Base-by-base conservation (phyloP, 2,329 filamentous ascomycete genomes). In the Canariomyces notabilis region DNA sequence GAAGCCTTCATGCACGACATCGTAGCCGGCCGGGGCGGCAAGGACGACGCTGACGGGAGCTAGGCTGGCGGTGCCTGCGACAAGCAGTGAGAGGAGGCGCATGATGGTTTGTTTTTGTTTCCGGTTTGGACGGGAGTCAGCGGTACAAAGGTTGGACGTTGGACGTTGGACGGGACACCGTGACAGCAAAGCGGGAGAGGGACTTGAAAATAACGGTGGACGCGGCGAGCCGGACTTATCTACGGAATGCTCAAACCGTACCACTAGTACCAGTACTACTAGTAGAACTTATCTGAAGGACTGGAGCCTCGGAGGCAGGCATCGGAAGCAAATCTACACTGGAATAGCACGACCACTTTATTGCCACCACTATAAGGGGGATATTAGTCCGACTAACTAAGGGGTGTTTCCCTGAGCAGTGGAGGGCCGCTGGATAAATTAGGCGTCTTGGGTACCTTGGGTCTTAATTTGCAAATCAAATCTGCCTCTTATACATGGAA, bases 1-100 rank as follows among this genome's bases (percentile, higher is more conserved):
- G n/a, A n/a, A n/a, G n/a, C n/a, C n/a, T n/a, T 41, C 23, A 34
- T 64, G 50, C 5, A 12, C 26, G 14, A 11, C 26, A 9, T 29
- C 26, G 7, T 29, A 29, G 26, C 26, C 26, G 26, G 26, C 26
- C 4, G 26, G 26, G 7, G 26, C 26, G 8, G 26, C 26, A 29
- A 29, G 26, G 26, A 29, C n/a, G n/a, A n/a, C 26, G 14, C 26
- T 29, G 26, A 29, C 26, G 14, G 26, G 26, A 8, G 26, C 26
- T 12, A 29, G 14, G 26, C n/a, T n/a, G n/a, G n/a, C n/a, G n/a
- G 14, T 12, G 26, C 26, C 26, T 29, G 26, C 26, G 8, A 12
- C 26, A 12, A 29, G 8, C 9, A 29, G 26, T 11, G 26, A 12
- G 7, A 29, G 9, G 26, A 29, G 14, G 26, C 26, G 26, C 26